phyloP scores from a whole-genome alignment of 2,329 filamentous ascomycete genomes.

The Penicillium vulpinum region DNA sequence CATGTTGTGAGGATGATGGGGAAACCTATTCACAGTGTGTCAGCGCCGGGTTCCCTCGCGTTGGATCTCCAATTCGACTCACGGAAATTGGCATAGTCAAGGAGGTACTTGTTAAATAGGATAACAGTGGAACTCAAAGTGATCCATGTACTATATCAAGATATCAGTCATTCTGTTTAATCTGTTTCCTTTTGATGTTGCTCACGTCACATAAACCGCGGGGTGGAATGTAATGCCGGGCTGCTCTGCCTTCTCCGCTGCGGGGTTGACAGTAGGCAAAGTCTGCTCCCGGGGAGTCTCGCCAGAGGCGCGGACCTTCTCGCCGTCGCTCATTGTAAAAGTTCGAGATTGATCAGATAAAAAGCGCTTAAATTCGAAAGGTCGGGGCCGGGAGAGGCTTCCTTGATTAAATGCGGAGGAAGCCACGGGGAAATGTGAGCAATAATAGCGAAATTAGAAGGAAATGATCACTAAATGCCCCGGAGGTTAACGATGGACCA shows the following conservation, averaged over 20 bases:
- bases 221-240: slow-evolving; percentile 70
- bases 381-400: slow-evolving; percentile 46
- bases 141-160: slow-evolving; percentile 75
- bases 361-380: slow-evolving; percentile 52
- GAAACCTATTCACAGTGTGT: slow-evolving; percentile 40
- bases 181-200: not conserved
- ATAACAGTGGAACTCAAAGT: slow-evolving; percentile 90
- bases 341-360: slow-evolving; percentile 43
- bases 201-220: slow-evolving; percentile 76
- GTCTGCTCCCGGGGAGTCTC: slow-evolving; percentile 58
- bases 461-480: slow-evolving; percentile 21
- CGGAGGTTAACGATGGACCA: slow-evolving; percentile 11
- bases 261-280: slow-evolving; percentile 78
- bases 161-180: slow-evolving; percentile 15
- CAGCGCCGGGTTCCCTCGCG: not conserved
- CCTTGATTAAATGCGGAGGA: slow-evolving; percentile 46
- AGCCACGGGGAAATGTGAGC: slow-evolving; percentile 38
- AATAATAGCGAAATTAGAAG: slow-evolving; percentile 15
- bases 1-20: slow-evolving; percentile 81
- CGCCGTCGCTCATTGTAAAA: slow-evolving; percentile 63
- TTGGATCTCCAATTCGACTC: slow-evolving; percentile 39
- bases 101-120: slow-evolving; percentile 98
- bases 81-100: slow-evolving; percentile 83
- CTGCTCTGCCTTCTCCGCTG: slow-evolving; percentile 65
- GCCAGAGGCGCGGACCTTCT: slow-evolving; percentile 82